phyloP scores from a whole-genome alignment of 306 rosid species.

The Prunus fruticosa region DNA sequence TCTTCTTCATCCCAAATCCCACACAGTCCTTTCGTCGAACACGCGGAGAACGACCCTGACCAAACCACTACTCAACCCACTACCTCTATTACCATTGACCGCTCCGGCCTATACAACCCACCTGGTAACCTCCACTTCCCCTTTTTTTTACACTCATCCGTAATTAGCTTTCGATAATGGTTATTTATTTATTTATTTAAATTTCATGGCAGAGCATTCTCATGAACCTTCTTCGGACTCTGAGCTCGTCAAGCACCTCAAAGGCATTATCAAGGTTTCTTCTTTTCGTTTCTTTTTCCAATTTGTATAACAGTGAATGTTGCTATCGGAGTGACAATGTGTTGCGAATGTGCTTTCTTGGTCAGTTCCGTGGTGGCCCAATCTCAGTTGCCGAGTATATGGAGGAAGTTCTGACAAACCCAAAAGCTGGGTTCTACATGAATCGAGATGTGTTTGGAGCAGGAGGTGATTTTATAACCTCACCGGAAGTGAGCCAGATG shows the following conservation, averaged over 20 bases:
- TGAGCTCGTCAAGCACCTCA: conserved; percentile 59
- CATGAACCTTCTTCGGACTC: conserved; percentile 45
- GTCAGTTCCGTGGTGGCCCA: conserved; percentile 97
- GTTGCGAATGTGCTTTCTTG: conserved; percentile 16
- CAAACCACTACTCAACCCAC: conserved; percentile 27
- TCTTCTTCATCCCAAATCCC: conserved; percentile 37
- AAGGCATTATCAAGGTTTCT: conserved; percentile 46
- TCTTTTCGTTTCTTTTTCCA: background rate
- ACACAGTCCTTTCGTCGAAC: conserved; percentile 25
- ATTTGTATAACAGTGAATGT: background rate
- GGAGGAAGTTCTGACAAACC: conserved; percentile 96
- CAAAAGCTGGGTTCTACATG: conserved; percentile 88
- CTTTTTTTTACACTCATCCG: background rate
- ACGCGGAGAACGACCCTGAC: conserved; percentile 15
- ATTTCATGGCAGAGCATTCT: conserved; percentile 37
- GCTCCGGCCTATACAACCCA: conserved; percentile 47
- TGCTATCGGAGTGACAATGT: background rate
- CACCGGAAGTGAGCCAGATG: conserved; percentile 99
- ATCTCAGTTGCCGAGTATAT: conserved; percentile 91
- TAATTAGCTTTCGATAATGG: background rate
- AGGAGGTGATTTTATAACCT: conserved; percentile 88
- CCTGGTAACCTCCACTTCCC: conserved; percentile 22
- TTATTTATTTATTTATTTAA: background rate
- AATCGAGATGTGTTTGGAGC: conserved; percentile 94
- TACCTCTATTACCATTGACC: conserved; percentile 45